Conservation (phyloP, 1,284 basidiomycete genomes). For the Meira miltonrushii region DNA sequence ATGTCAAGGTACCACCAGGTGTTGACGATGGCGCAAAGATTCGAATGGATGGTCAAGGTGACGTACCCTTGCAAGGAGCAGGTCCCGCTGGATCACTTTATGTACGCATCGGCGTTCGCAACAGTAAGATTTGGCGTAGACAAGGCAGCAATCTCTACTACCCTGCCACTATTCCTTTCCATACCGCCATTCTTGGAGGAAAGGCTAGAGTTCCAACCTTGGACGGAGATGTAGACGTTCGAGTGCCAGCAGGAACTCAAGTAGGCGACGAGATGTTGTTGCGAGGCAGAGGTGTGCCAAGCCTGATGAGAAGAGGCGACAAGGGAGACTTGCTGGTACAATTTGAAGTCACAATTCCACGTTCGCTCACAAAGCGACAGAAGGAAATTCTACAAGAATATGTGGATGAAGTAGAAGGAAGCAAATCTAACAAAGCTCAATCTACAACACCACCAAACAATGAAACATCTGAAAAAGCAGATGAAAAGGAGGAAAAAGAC, state of each 20-base stretch:
- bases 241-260: constrained; percentile 87
- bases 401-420: constrained; percentile 85
- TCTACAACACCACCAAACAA: background rate
- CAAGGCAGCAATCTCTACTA: constrained; percentile 91
- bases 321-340: constrained; percentile 86
- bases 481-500: too few species aligned
- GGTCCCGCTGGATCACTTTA: constrained; percentile 76
- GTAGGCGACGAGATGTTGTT: constrained; percentile 95
- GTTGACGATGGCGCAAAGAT: constrained; percentile 96
- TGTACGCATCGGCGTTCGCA: constrained; percentile 76
- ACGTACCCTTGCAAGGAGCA: constrained; percentile 68
- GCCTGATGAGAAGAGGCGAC: constrained; percentile 56
- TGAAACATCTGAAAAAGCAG: background rate
- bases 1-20: constrained; percentile 72
- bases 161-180: constrained; percentile 83
- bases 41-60: constrained; percentile 75
- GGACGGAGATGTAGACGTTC: constrained; percentile 91
- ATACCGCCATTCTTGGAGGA: constrained; percentile 85
- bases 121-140: constrained; percentile 78
- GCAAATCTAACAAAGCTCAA: background rate
- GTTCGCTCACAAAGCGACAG: constrained; percentile 75
- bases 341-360: constrained; percentile 81
- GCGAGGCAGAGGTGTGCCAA: constrained; percentile 77
- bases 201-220: constrained; percentile 87
- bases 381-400: constrained; percentile 80